These are phyloP conservation scores for Emergomyces africanus DNA, from an alignment of 2,329 filamentous ascomycete genomes.

Conservation along the genomic window DNA sequence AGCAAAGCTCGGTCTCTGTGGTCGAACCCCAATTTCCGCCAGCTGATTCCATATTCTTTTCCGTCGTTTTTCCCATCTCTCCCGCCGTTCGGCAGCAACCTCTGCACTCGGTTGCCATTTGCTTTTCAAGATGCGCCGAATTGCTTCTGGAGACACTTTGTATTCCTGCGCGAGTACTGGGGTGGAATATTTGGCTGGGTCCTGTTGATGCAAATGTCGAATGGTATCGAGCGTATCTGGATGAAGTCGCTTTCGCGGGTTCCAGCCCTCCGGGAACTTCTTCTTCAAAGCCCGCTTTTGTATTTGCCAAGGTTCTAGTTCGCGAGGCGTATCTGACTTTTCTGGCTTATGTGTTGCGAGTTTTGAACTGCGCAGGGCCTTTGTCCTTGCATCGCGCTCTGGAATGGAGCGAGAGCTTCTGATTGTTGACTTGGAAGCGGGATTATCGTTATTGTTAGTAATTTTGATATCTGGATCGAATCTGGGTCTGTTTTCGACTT, in stretches of 20 bases:
- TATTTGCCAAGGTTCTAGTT: slow-evolving; percentile 51
- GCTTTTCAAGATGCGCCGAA: slow-evolving; percentile 66
- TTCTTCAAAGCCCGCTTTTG: slow-evolving; percentile 62
- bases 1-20: slow-evolving; percentile 35
- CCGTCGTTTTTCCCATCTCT: slow-evolving; percentile 34
- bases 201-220: slow-evolving; percentile 62
- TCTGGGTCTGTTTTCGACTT: background rate
- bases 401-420: background rate
- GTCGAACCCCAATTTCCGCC: slow-evolving; percentile 41
- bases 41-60: slow-evolving; percentile 35
- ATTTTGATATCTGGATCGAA: background rate
- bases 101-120: slow-evolving; percentile 33
- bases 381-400: background rate
- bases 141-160: slow-evolving; percentile 72
- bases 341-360: slow-evolving; percentile 7
- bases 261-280: slow-evolving; percentile 73
- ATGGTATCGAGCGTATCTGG: slow-evolving; percentile 90
- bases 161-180: slow-evolving; percentile 63
- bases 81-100: slow-evolving; percentile 27
- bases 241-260: slow-evolving; percentile 72
- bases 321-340: slow-evolving; percentile 6
- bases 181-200: slow-evolving; percentile 66
- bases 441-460: background rate
- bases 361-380: background rate
- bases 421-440: background rate